Evolutionary conservation across 441 rosid genomes (phyloP).

Genomic region (Isatis lusitanica): DNA sequence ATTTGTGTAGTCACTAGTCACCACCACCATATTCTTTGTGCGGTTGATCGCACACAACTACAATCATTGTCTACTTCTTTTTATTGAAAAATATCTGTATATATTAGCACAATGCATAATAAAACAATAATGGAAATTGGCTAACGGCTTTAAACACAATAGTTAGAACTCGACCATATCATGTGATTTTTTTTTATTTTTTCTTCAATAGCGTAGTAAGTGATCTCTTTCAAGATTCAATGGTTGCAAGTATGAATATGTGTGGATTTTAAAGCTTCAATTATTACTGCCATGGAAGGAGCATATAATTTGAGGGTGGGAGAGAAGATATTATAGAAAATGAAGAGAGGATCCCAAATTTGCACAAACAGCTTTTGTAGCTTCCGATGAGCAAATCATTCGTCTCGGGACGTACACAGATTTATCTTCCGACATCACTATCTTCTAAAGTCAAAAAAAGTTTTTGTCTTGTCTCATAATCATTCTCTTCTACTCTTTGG

Average conservation of each 20-base stretch:
- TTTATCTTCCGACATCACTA: conserved; percentile 43
- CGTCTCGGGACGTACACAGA: conserved; percentile 42
- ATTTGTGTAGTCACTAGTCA: conserved; percentile 25
- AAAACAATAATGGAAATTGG: neutral
- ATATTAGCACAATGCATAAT: neutral
- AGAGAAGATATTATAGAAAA: conserved; percentile 3
- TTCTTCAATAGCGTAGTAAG: neutral
- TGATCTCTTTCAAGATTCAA: conserved; percentile 15
- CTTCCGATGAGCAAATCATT: conserved; percentile 41
- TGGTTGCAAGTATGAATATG: neutral
- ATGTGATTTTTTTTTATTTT: neutral
- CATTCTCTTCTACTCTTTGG: conserved; percentile 32
- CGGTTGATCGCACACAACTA: conserved; percentile 14
- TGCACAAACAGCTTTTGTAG: conserved; percentile 39
- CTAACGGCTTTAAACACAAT: conserved; percentile 6
- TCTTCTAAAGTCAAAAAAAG: conserved; percentile 38
- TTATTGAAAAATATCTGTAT: neutral
- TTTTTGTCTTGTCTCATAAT: conserved; percentile 38
- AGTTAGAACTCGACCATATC: neutral
- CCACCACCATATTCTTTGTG: conserved; percentile 7
- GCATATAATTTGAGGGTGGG: conserved; percentile 1
- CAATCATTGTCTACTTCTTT: conserved; percentile 15
- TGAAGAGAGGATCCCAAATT: conserved; percentile 32
- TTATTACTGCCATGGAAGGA: conserved; percentile 25
- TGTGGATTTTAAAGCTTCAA: conserved; percentile 19